Base-by-base conservation (phyloP, 2,329 filamentous ascomycete genomes). In the Exophiala bonariae region DNA sequence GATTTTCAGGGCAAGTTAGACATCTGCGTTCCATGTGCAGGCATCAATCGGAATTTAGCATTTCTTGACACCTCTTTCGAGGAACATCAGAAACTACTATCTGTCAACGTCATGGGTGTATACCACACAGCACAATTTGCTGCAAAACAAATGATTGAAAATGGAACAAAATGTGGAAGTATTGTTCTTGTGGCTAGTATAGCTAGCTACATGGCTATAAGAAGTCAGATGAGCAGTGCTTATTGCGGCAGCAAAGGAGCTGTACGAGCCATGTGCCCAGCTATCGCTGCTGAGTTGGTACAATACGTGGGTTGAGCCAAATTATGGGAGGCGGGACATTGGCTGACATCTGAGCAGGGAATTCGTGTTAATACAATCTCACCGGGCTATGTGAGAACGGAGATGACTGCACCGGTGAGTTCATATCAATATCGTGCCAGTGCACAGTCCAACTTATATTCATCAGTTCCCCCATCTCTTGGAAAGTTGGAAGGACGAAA, bases 141-240 rank as follows among this genome's bases (percentile, higher is more conserved):
- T 2, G 75, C 75, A 0, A 68, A 71, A 47, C 69, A 72, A 20
- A 79, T 80, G 71, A 75, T 79, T 23, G 64, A 66, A 1, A 79
- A 74, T 52, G 69, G 69, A 2, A 78, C 76, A 1, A 71, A 69
- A 44, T 68, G 69, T 42, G 76, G 77, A 1, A 77, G 75, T 47
- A 79, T 80, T 42, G 66, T 80, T 9, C 60, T 80, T 3, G 73
- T 80, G 0, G 76, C 76, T 1, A 77, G 75, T 43, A 79, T 80
- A 56, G 76, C 76, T 0, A 73, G 72, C 20, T 66, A 76, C 44
- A 75, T 78, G 54, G 76, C 76, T 0, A 72, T 78, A 14, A 66
- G 72, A 7, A 72, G 70, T 11, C 75, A 79, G 57, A 60, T 68
- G 26, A 74, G 69, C 37, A 73, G 69, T 32, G 71, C 70, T 4